Conservation (phyloP, 2,329 filamentous ascomycete genomes). For the Ophiostoma novo-ulmi region DNA sequence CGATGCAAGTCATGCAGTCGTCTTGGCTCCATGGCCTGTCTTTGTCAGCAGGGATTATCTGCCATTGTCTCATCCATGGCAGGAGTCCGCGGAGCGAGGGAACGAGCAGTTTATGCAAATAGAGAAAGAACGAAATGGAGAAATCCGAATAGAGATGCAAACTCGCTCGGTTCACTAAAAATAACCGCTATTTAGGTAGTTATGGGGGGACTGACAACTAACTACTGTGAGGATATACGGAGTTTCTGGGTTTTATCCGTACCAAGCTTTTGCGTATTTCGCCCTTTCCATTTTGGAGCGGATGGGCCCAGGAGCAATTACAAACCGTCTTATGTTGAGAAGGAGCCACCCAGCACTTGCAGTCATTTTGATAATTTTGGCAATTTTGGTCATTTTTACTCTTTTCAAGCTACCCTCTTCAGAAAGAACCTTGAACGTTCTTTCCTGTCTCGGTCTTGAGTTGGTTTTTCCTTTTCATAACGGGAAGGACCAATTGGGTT, state of each 20-base stretch:
- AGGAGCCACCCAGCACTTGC: background rate
- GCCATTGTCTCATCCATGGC: background rate
- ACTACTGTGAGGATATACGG: background rate
- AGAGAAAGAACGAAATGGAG: background rate
- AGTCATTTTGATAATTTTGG: background rate
- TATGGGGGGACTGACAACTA: background rate
- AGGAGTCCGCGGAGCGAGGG: conserved; percentile 1
- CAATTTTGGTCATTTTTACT: too few species aligned
- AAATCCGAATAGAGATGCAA: background rate
- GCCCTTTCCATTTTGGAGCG: background rate
- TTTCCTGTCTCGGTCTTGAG: background rate
- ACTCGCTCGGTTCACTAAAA: background rate
- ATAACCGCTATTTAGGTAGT: background rate
- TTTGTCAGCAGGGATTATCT: background rate
- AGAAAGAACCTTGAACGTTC: background rate
- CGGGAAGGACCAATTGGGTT: conserved; percentile 4
- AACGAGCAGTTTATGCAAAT: background rate
- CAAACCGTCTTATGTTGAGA: conserved; percentile 20
- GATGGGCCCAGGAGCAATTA: conserved; percentile 15
- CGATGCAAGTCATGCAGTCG: background rate
- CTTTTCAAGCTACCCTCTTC: background rate
- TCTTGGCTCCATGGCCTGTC: background rate
- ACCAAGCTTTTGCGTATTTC: background rate
- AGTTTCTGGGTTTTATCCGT: background rate
- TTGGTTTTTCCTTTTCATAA: background rate